Conservation (phyloP, 2,329 filamentous ascomycete genomes). For the Pseudocercospora fuligena region DNA sequence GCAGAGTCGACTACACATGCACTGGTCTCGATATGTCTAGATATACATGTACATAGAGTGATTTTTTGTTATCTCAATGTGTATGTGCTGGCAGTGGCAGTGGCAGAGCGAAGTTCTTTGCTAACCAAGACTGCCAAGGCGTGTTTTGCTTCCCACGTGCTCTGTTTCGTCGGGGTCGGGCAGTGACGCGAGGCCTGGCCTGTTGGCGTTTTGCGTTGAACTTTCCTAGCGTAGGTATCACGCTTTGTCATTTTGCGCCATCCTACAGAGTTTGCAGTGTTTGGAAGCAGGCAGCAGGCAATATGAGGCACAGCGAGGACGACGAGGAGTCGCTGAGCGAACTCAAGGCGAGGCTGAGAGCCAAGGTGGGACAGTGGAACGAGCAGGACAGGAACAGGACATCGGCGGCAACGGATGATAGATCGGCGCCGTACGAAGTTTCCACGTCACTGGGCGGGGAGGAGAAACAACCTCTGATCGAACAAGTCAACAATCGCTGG, state of each 20-base stretch:
- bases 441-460: conserved; percentile 16
- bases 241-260: background rate
- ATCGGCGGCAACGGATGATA: background rate
- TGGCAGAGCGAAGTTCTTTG: too few relatives aligned
- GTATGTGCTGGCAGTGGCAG: too few relatives aligned
- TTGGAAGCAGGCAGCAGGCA: background rate
- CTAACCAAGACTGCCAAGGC: background rate
- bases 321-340: conserved; percentile 18
- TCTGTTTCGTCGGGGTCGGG: background rate
- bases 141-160: background rate
- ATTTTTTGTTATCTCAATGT: too few relatives aligned
- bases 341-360: conserved; percentile 13
- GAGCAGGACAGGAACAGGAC: background rate
- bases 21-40: too few relatives aligned
- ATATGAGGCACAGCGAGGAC: background rate
- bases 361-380: background rate
- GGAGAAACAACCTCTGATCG: conserved; percentile 31
- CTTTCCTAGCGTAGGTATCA: background rate
- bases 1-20: background rate
- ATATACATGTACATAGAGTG: too few relatives aligned
- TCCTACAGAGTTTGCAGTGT: background rate
- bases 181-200: background rate
- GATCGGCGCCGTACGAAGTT: background rate
- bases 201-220: too few relatives aligned
- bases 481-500: conserved; percentile 37